Evolutionary conservation across 108 stramenopile species (phyloP).

Genomic region (Cylindrotheca closterium): DNA sequence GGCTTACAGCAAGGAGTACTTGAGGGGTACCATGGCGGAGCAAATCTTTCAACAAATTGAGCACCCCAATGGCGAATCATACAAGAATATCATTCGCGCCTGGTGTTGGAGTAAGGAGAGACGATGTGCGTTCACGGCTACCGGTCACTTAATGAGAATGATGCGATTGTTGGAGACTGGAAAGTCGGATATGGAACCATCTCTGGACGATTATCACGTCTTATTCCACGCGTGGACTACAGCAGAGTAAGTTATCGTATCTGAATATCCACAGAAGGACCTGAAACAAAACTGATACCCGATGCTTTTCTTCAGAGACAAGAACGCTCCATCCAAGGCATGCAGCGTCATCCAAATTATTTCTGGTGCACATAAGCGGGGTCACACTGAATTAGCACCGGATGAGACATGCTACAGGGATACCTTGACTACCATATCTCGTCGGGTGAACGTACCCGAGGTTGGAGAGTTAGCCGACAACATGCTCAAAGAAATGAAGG

Average conservation of each 20-base stretch:
- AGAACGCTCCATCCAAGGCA: constrained; percentile 61
- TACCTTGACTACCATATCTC: constrained; percentile 44
- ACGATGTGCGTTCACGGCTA: constrained; percentile 65
- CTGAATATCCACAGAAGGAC: neutral
- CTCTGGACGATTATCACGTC: constrained; percentile 74
- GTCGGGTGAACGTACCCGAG: constrained; percentile 32
- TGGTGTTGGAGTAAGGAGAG: constrained; percentile 52
- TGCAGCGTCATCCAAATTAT: constrained; percentile 52
- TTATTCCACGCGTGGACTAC: constrained; percentile 72
- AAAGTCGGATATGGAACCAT: constrained; percentile 60
- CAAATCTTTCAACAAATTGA: constrained; percentile 29
- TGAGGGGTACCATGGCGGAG: constrained; percentile 43
- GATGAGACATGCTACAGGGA: constrained; percentile 63
- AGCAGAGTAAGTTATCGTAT: constrained; percentile 39
- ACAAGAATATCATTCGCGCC: constrained; percentile 60
- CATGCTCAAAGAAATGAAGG: constrained; percentile 63
- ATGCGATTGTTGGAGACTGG: constrained; percentile 49
- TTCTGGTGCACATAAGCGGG: constrained; percentile 40
- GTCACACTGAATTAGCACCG: constrained; percentile 44
- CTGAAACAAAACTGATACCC: neutral
- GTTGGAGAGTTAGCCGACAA: constrained; percentile 46
- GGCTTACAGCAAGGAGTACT: constrained; percentile 54
- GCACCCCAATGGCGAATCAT: constrained; percentile 27
- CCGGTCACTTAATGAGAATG: constrained; percentile 74
- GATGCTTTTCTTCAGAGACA: constrained; percentile 50